Percentiles rank a stretch among this genome's conserved stretches.
Conservation (phyloP, 192 early-diverging fungal species). For the Chytriomyces sp. region DNA sequence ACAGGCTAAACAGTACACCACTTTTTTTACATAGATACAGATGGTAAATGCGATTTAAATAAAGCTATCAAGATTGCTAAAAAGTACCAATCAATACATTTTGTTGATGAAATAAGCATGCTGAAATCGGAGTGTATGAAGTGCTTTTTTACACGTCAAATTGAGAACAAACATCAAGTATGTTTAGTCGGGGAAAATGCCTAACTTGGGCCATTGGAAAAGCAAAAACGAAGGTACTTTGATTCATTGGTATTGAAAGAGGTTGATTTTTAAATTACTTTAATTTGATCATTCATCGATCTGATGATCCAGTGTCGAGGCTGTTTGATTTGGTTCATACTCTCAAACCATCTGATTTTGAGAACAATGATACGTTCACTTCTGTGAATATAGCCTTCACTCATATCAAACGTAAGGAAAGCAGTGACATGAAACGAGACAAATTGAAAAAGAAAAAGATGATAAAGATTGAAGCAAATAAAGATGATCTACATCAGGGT, state of each 20-base stretch:
- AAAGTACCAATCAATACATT: not conserved
- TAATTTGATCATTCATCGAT: not conserved
- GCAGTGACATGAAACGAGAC: conserved; percentile 10
- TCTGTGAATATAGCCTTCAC: not conserved
- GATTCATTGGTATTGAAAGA: not conserved
- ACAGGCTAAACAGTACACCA: not conserved
- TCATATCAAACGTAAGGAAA: conserved; percentile 5
- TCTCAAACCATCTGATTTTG: not conserved
- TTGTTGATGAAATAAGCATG: conserved; percentile 1
- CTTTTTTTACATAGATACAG: not conserved
- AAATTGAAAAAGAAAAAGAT: conserved; percentile 5
- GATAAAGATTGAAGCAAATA: conserved; percentile 4
- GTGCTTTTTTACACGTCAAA: too few relatives aligned
- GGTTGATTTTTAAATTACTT: not conserved
- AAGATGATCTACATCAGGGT: conserved; percentile 5
- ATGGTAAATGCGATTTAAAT: not conserved
- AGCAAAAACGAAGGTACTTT: not conserved
- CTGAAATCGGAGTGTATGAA: too few relatives aligned
- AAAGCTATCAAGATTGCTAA: too few relatives aligned
- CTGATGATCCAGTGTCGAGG: too few relatives aligned
- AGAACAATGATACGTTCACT: conserved; percentile 7
- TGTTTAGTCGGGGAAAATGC: too few relatives aligned
- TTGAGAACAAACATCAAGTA: too few relatives aligned
- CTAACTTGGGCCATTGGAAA: too few relatives aligned
- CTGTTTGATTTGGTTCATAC: not conserved